These are phyloP conservation scores for Poterioochromonas sp. DNA, from an alignment of 352 stramenopile genomes.

Conservation along the genomic window DNA sequence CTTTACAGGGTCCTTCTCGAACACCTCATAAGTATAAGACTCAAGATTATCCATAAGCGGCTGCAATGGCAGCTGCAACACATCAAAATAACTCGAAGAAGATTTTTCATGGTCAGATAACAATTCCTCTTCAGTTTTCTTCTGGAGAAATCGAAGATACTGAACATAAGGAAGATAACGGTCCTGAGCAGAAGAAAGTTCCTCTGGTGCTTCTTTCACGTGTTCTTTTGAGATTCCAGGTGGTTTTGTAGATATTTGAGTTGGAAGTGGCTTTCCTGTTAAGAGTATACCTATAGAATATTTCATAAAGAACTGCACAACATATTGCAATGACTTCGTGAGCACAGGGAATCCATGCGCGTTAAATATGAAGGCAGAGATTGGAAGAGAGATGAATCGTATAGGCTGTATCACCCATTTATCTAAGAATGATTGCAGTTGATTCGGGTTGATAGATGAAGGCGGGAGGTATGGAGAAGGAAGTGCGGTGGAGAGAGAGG, in stretches of 20 bases:
- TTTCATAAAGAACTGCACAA: conserved; percentile 60
- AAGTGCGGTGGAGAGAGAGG: too few relatives aligned
- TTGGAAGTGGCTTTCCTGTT: not conserved
- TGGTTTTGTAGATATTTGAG: not conserved
- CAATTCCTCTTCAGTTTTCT: too few relatives aligned
- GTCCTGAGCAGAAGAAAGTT: not conserved
- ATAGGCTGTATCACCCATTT: conserved; percentile 76
- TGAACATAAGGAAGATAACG: not conserved
- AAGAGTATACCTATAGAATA: not conserved
- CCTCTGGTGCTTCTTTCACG: not conserved
- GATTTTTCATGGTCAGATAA: conserved; percentile 62
- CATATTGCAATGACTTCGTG: conserved; percentile 74
- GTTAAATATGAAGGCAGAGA: conserved; percentile 86
- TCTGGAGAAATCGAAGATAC: not conserved
- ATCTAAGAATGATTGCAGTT: conserved; percentile 45
- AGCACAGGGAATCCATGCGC: conserved; percentile 86
- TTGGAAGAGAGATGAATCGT: conserved; percentile 71
- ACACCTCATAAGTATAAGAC: conserved; percentile 95
- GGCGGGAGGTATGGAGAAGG: too few relatives aligned
- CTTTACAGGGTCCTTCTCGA: conserved; percentile 96
- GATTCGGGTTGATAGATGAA: conserved; percentile 34
- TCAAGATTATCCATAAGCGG: conserved; percentile 96
- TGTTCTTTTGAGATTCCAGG: too few relatives aligned
- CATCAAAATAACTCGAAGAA: conserved; percentile 85
- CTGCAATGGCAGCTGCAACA: conserved; percentile 89